Base-by-base conservation (phyloP, 179 eudicot species). In the Gypsophila paniculata region DNA sequence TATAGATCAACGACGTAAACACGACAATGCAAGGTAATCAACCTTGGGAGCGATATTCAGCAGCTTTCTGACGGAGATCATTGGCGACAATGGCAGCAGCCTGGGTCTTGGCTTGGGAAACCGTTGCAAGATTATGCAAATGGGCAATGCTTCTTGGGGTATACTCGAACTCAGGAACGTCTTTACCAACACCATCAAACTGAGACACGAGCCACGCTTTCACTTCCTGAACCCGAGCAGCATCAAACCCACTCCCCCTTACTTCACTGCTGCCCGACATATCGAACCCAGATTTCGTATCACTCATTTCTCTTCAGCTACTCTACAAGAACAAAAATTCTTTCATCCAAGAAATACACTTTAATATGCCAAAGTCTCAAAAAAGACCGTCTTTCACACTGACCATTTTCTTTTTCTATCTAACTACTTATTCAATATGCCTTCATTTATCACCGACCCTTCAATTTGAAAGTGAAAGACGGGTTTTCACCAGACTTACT, bases 31-130 rank as follows among this genome's bases (percentile, higher is more conserved):
- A 21, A 8, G 17, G 12, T 42, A 1, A 11, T 14, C 4, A 74
- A 93, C 99, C 97, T 90, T 93, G 96, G 21, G 96, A 76, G 0
- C 91, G 96, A 74, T 91, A 93, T 32, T 93, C 99, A 2, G 89
- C 83, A 2, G 99, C 96, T 74, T 91, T 94, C 48, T 85, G 97
- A 21, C 97, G 89, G 70, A 91, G 90, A 84, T 94, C 99, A 66
- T 75, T 85, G 53, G 97, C 93, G 18, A 93, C 93, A 48, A 93
- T 93, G 15, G 80, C 77, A 51, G 96, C 90, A 76, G 97, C 96
- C 75, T 93, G 96, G 6, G 97, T 93, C 77, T 91, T 91, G 65
- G 98, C 86, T 81, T 86, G 93, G 38, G 99, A 94, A 64, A 87
- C 69, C 9, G 93, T 78, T 39, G 93, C 99, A 68, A 94, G 84